phyloP scores from a whole-genome alignment of 441 rosid genomes.

The Raphanus hybrid region DNA sequence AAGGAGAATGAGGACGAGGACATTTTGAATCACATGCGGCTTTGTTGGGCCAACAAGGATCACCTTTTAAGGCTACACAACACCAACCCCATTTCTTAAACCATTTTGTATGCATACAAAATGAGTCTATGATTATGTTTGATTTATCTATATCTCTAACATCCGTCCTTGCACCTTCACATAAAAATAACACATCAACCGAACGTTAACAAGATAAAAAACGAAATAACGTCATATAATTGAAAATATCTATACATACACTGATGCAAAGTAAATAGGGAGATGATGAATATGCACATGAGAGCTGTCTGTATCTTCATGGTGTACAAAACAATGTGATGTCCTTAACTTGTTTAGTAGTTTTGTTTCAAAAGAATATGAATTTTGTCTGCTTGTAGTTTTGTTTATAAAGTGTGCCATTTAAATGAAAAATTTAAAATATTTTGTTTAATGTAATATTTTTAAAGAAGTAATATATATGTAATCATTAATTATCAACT shows the following conservation, averaged over 20 bases:
- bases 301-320: constrained; percentile 1
- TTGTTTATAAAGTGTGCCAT: not conserved
- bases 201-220: not conserved
- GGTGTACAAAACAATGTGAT: not conserved
- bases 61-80: not conserved
- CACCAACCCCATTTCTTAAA: not conserved
- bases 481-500: not conserved
- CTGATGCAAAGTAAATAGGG: not conserved
- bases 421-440: not conserved
- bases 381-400: not conserved
- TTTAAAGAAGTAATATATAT: not conserved
- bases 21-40: constrained; percentile 1
- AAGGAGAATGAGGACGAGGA: not conserved
- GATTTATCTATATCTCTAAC: not conserved
- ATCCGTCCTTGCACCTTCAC: not conserved
- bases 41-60: not conserved
- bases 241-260: not conserved
- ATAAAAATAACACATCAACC: not conserved
- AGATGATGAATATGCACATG: constrained; percentile 1
- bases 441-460: not conserved
- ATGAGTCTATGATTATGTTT: not conserved
- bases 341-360: not conserved
- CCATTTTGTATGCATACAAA: not conserved
- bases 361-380: not conserved
- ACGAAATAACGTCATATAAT: not conserved